Conservation (phyloP, 1,139 yeast genomes). For the Chernovozyma sophiae-reginae region DNA sequence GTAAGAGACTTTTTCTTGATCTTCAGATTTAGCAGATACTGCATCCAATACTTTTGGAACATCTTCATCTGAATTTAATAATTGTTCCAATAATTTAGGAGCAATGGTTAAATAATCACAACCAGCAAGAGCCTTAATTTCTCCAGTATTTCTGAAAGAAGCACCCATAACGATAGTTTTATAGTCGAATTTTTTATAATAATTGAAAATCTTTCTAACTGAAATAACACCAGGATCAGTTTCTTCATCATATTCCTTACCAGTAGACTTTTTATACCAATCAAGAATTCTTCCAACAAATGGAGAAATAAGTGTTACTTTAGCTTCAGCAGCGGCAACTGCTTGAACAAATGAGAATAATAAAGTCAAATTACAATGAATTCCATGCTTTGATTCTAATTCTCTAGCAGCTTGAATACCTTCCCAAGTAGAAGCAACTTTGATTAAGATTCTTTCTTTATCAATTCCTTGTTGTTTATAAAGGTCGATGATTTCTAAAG, state of each 20-base stretch:
- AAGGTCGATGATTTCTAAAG: constrained; percentile 77
- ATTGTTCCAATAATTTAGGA: constrained; percentile 88
- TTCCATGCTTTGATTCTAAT: constrained; percentile 83
- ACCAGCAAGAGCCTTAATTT: constrained; percentile 96
- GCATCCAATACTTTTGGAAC: constrained; percentile 79
- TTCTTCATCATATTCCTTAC: constrained; percentile 76
- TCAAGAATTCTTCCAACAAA: constrained; percentile 99
- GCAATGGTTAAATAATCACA: constrained; percentile 95
- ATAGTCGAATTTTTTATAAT: constrained; percentile 96
- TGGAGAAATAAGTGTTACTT: constrained; percentile 94
- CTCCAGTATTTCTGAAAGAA: constrained; percentile 96
- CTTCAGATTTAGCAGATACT: constrained; percentile 48
- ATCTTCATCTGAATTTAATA: constrained; percentile 68
- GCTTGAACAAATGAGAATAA: constrained; percentile 96
- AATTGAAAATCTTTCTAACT: constrained; percentile 86
- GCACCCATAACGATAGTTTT: constrained; percentile 99
- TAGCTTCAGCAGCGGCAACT: constrained; percentile 98
- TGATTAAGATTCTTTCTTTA: constrained; percentile 89
- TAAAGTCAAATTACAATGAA: constrained; percentile 94
- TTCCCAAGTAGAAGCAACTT: constrained; percentile 98
- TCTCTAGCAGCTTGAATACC: constrained; percentile 99
- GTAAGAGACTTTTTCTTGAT: constrained; percentile 70
- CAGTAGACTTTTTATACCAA: constrained; percentile 96
- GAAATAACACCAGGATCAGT: constrained; percentile 95
- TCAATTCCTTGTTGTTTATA: constrained; percentile 79